These are phyloP conservation scores for Phalaenopsis hybrid DNA, from an alignment of 116 monocot genomes.

Conservation along the genomic window DNA sequence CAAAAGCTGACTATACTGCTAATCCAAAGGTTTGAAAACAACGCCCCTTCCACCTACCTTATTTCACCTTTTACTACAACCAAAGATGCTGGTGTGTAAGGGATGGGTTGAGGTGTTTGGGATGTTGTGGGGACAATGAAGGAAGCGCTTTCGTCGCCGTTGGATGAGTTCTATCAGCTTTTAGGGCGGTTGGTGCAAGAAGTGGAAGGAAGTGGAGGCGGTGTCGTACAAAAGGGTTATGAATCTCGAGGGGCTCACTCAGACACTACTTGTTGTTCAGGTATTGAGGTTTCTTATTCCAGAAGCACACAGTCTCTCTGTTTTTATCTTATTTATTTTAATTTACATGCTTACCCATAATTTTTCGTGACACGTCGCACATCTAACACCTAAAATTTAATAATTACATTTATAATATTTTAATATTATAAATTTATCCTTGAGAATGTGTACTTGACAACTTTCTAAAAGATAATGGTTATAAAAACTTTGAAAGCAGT, in stretches of 20 bases:
- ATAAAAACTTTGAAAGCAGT: too few relatives aligned
- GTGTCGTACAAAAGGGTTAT: slow-evolving; percentile 80
- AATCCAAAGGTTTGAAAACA: slow-evolving; percentile 4
- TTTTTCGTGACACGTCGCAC: too few relatives aligned
- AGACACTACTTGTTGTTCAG: slow-evolving; percentile 76
- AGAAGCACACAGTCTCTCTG: too few relatives aligned
- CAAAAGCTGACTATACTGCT: slow-evolving; percentile 33
- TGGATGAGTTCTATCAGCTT: slow-evolving; percentile 60
- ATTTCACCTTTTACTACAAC: slow-evolving; percentile 99
- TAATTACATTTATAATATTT: too few relatives aligned
- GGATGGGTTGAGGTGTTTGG: neutral
- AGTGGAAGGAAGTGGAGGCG: slow-evolving; percentile 59
- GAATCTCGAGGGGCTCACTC: slow-evolving; percentile 81
- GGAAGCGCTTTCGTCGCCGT: slow-evolving; percentile 40
- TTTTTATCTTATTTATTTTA: too few relatives aligned
- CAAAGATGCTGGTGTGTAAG: slow-evolving; percentile 79
- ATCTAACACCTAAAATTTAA: too few relatives aligned
- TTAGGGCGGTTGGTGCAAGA: slow-evolving; percentile 64
- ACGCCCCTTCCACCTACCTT: slow-evolving; percentile 74
- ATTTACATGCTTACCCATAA: too few relatives aligned
- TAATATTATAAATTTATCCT: too few relatives aligned
- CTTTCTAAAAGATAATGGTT: too few relatives aligned
- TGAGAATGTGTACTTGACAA: too few relatives aligned
- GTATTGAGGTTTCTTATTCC: neutral
- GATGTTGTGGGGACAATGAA: slow-evolving; percentile 48